These are phyloP conservation scores for Adansonia madagascariensis DNA, from an alignment of 441 rosid genomes.

Conservation along the genomic window DNA sequence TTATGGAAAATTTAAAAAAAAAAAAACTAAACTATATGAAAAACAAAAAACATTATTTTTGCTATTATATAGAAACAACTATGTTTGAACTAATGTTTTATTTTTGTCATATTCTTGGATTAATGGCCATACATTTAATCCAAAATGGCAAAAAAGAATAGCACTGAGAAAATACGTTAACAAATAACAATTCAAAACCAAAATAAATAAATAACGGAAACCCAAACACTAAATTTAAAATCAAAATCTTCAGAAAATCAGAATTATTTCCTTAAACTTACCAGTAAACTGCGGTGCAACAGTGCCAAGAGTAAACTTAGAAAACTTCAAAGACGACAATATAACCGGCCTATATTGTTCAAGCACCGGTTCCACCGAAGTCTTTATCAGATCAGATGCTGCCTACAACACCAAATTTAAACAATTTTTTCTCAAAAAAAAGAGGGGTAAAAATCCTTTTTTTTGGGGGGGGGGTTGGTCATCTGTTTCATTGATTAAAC, in stretches of 20 bases:
- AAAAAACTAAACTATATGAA: too few species aligned
- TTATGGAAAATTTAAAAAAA: neutral
- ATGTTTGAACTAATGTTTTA: neutral
- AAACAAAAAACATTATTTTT: slow-evolving; percentile 10
- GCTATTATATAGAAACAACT: neutral
- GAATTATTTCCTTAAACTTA: slow-evolving; percentile 33
- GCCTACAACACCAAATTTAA: slow-evolving; percentile 53
- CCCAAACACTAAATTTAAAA: neutral
- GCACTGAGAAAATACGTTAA: neutral
- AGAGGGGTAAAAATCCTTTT: neutral
- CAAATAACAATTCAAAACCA: neutral
- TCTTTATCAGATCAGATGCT: slow-evolving; percentile 86
- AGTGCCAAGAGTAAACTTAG: slow-evolving; percentile 94
- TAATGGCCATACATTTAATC: neutral
- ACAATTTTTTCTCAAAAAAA: neutral
- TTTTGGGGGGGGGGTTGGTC: neutral
- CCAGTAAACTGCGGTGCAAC: slow-evolving; percentile 98
- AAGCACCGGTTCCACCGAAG: slow-evolving; percentile 87
- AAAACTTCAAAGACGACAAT: slow-evolving; percentile 77
- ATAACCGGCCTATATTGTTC: slow-evolving; percentile 81
- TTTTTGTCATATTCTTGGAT: neutral
- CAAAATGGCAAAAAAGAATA: too few species aligned
- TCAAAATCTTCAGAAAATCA: neutral
- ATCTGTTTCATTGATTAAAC: neutral
- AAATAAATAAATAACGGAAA: neutral